Percentiles rank a stretch among this genome's conserved stretches.
Conservation (phyloP, 2,329 filamentous ascomycete species). For the Xylaria sp. region DNA sequence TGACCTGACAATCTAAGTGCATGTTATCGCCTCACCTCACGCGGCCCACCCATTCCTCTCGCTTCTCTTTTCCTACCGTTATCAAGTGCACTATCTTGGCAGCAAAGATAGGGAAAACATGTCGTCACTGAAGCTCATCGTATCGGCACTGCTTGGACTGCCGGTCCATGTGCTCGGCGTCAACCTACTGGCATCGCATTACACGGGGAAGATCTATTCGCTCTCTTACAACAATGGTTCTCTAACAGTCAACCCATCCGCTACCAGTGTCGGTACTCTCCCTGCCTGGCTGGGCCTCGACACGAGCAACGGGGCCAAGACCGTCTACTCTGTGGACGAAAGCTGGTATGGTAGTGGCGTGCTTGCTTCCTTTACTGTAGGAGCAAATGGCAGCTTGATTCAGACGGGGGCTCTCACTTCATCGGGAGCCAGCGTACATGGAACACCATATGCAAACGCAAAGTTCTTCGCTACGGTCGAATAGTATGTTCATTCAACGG, state of each 20-base stretch:
- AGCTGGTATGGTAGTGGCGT: slow-evolving; percentile 44
- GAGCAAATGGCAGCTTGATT: slow-evolving; percentile 41
- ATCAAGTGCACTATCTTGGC: slow-evolving; percentile 28
- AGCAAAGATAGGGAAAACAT: slow-evolving; percentile 26
- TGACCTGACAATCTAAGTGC: slow-evolving; percentile 23
- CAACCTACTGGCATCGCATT: slow-evolving; percentile 47
- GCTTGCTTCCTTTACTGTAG: slow-evolving; percentile 44
- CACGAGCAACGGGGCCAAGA: slow-evolving; percentile 35
- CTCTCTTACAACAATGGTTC: slow-evolving; percentile 40
- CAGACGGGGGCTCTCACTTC: slow-evolving; percentile 42
- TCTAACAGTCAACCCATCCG: slow-evolving; percentile 38
- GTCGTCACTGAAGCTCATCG: slow-evolving; percentile 31
- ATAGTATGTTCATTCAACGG: slow-evolving; percentile 45
- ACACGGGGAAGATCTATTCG: slow-evolving; percentile 48
- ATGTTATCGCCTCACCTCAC: slow-evolving; percentile 24
- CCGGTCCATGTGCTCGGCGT: slow-evolving; percentile 35
- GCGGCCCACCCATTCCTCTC: slow-evolving; percentile 13
- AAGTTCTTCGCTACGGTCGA: slow-evolving; percentile 51
- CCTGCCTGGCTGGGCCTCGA: slow-evolving; percentile 49
- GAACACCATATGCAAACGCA: slow-evolving; percentile 46
- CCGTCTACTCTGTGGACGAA: slow-evolving; percentile 48
- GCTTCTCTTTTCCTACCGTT: slow-evolving; percentile 18
- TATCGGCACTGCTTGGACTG: slow-evolving; percentile 32
- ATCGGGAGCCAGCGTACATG: slow-evolving; percentile 48
- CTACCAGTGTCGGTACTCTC: slow-evolving; percentile 43